phyloP scores from a whole-genome alignment of 345 rosid species.

The Limnanthes douglasii region DNA sequence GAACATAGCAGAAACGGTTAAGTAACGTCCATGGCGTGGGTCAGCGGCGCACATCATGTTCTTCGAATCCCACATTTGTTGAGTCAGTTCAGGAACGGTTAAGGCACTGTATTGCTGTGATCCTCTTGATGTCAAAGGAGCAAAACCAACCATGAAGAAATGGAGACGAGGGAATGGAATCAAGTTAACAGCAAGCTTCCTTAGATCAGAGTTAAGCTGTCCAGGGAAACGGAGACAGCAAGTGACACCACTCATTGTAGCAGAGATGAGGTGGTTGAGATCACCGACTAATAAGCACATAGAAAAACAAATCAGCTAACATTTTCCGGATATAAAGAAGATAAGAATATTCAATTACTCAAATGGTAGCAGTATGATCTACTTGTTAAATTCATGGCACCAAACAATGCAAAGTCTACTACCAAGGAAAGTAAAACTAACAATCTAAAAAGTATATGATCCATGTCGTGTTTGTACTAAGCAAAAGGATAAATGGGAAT shows the following conservation, averaged over 20 bases:
- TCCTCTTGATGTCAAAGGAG: conserved; percentile 32
- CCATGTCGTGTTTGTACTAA: too few relatives aligned
- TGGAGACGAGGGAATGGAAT: conserved; percentile 36
- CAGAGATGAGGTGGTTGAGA: conserved; percentile 33
- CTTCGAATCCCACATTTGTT: conserved; percentile 34
- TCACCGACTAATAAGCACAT: conserved; percentile 36
- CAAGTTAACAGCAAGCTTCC: conserved; percentile 28
- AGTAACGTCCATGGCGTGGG: conserved; percentile 33
- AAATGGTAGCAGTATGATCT: too few relatives aligned
- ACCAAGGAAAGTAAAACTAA: too few relatives aligned
- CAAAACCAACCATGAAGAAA: conserved; percentile 40
- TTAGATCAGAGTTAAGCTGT: conserved; percentile 36
- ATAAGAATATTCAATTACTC: too few relatives aligned
- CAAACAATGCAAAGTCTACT: too few relatives aligned
- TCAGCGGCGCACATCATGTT: conserved; percentile 40
- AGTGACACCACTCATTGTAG: conserved; percentile 41
- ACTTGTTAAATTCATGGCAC: too few relatives aligned
- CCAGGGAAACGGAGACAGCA: conserved; percentile 46
- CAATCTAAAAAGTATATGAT: too few relatives aligned
- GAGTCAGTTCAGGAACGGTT: conserved; percentile 26
- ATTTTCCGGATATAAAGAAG: too few relatives aligned
- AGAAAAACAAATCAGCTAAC: too few relatives aligned
- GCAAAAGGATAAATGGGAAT: too few relatives aligned
- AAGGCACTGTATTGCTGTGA: conserved; percentile 27
- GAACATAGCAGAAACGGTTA: conserved; percentile 31